A percentile compares a stretch with the other conserved stretches of the same genome.
Conservation (phyloP, 2,329 filamentous ascomycete species). For the Botrytis hyacinthi region DNA sequence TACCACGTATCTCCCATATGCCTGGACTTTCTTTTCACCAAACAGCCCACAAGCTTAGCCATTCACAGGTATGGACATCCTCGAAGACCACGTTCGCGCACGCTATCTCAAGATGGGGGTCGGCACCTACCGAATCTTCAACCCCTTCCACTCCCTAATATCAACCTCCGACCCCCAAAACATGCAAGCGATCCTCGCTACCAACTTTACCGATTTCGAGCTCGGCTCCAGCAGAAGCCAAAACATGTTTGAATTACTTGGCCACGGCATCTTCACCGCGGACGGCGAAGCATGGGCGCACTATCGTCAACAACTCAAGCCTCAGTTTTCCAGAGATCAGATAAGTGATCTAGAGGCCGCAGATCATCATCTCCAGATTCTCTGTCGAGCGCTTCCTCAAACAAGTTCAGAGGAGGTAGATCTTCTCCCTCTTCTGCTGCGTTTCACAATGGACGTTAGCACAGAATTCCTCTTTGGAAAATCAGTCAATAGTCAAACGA, state of each 20-base stretch:
- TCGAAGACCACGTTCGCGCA: slow-evolving; percentile 28
- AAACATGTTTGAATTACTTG: slow-evolving; percentile 37
- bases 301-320: slow-evolving; percentile 41
- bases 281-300: slow-evolving; percentile 42
- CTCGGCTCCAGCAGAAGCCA: slow-evolving; percentile 38
- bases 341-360: slow-evolving; percentile 40
- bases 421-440: slow-evolving; percentile 46
- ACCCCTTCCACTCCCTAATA: slow-evolving; percentile 41
- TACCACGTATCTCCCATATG: background rate
- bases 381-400: slow-evolving; percentile 33
- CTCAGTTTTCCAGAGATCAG: slow-evolving; percentile 41
- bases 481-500: slow-evolving; percentile 42
- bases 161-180: slow-evolving; percentile 43
- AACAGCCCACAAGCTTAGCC: slow-evolving; percentile 17
- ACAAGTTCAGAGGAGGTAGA: slow-evolving; percentile 40
- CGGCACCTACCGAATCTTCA: slow-evolving; percentile 24
- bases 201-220: slow-evolving; percentile 39
- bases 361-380: slow-evolving; percentile 51
- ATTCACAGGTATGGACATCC: slow-evolving; percentile 27
- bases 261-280: slow-evolving; percentile 44
- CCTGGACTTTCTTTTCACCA: background rate
- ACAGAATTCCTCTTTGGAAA: slow-evolving; percentile 58
- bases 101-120: slow-evolving; percentile 22
- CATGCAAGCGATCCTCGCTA: slow-evolving; percentile 38
- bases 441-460: slow-evolving; percentile 52